A percentile compares a stretch with the other conserved stretches of the same genome.
Evolutionary conservation across 108 stramenopile species (phyloP).

Genomic region (Stephanodiscus minutulus): DNA sequence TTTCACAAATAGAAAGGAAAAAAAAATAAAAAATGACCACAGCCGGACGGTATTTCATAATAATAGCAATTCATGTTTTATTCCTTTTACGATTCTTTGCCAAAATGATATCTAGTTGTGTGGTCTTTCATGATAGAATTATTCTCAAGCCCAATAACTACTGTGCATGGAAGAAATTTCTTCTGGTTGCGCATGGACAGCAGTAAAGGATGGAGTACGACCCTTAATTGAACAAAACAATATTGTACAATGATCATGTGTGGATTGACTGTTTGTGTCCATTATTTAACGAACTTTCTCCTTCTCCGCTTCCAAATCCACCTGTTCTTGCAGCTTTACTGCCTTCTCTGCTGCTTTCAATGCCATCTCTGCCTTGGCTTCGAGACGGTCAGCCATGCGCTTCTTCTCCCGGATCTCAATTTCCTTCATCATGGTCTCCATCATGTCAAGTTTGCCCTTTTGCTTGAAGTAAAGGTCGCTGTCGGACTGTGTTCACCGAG

Average conservation of each 20-base stretch:
- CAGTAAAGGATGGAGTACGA: neutral
- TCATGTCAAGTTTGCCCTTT: conserved; percentile 92
- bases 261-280: neutral
- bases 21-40: no score
- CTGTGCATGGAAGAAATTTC: neutral
- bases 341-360: conserved; percentile 81
- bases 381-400: conserved; percentile 93
- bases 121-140: neutral
- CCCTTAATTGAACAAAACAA: conserved; percentile 8
- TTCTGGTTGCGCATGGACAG: neutral
- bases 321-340: conserved; percentile 64
- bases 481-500: conserved; percentile 60
- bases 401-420: conserved; percentile 98
- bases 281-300: neutral
- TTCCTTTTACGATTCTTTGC: neutral
- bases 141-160: conserved; percentile 4
- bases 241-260: neutral
- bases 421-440: conserved; percentile 98
- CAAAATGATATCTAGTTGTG: neutral
- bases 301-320: conserved; percentile 23
- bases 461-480: conserved; percentile 82
- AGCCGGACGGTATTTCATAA: no score
- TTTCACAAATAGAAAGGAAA: no score
- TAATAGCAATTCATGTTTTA: neutral
- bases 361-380: conserved; percentile 89